These are phyloP conservation scores for Acacia crassicarpa DNA, from an alignment of 306 rosid species.

Conservation along the genomic window DNA sequence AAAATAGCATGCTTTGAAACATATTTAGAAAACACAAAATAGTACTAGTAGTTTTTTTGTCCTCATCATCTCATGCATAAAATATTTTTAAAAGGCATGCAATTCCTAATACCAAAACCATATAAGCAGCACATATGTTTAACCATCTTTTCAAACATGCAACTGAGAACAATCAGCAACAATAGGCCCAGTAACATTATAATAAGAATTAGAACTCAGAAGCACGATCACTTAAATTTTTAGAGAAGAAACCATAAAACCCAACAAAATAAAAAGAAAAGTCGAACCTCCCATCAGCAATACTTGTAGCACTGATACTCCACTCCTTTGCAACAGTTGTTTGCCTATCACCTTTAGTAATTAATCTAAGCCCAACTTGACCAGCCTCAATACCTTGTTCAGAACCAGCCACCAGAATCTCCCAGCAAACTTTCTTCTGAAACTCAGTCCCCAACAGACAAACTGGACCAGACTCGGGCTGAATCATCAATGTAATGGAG, in stretches of 20 bases:
- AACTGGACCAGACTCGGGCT: slow-evolving; percentile 98
- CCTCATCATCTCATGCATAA: not conserved
- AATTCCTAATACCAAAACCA: not conserved
- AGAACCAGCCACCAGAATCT: slow-evolving; percentile 95
- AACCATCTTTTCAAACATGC: not conserved
- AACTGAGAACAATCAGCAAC: slow-evolving; percentile 14
- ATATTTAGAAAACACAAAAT: not conserved
- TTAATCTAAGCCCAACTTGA: slow-evolving; percentile 97
- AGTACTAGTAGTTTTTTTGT: not conserved
- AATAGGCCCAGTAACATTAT: not conserved
- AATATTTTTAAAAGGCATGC: not conserved
- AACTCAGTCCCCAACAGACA: slow-evolving; percentile 95
- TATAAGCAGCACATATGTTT: slow-evolving; percentile 4
- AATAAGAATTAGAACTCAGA: slow-evolving; percentile 5
- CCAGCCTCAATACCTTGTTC: slow-evolving; percentile 99
- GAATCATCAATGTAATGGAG: slow-evolving; percentile 88
- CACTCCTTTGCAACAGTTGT: slow-evolving; percentile 93
- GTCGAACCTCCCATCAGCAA: slow-evolving; percentile 95
- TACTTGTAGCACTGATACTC: slow-evolving; percentile 90
- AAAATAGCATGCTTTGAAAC: not conserved
- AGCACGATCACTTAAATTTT: not conserved
- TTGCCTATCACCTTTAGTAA: slow-evolving; percentile 96
- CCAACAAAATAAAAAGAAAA: slow-evolving; percentile 25
- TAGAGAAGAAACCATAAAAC: slow-evolving; percentile 18
- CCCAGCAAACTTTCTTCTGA: slow-evolving; percentile 93